These are phyloP conservation scores for Candida silvatica DNA, from an alignment of 805 yeast species.

Conservation along the genomic window DNA sequence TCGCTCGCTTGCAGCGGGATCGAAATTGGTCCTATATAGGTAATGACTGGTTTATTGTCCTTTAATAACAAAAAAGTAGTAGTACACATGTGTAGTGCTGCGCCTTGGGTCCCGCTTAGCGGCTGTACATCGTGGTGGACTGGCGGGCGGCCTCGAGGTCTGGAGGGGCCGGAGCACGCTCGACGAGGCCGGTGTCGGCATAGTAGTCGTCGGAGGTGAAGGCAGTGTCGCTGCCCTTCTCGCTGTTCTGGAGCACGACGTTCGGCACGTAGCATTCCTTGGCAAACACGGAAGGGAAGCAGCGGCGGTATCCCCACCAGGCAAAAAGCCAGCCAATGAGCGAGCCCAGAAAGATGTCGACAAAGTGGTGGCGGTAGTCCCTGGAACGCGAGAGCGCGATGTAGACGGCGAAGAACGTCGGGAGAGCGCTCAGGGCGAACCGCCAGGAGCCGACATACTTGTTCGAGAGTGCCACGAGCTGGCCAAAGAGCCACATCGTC, in stretches of 20 bases:
- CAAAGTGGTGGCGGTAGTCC: constrained; percentile 90
- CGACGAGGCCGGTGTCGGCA: neutral
- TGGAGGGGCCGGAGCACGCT: too few relatives aligned
- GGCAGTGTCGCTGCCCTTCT: constrained; percentile 1
- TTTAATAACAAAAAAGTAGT: too few relatives aligned
- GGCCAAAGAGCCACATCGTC: constrained; percentile 63
- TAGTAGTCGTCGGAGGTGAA: constrained; percentile 2
- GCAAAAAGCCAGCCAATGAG: constrained; percentile 57
- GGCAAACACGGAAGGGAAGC: constrained; percentile 35
- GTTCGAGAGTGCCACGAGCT: constrained; percentile 28
- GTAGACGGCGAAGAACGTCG: constrained; percentile 58
- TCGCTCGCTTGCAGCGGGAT: too few relatives aligned
- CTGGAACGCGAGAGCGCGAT: constrained; percentile 83
- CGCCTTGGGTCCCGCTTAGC: too few relatives aligned
- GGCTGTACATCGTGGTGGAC: too few relatives aligned
- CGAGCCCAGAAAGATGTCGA: constrained; percentile 74
- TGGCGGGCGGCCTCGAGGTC: too few relatives aligned
- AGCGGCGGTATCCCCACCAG: constrained; percentile 43
- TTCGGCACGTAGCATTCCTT: constrained; percentile 32
- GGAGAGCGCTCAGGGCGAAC: constrained; percentile 40
- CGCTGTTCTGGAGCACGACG: constrained; percentile 10
- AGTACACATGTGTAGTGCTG: too few relatives aligned
- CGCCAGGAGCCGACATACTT: constrained; percentile 54
- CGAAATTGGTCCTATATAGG: too few relatives aligned
- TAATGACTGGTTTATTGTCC: too few relatives aligned